These are phyloP conservation scores for Wickerhamiella spandovensis DNA, from an alignment of 805 yeast genomes.

Conservation along the genomic window DNA sequence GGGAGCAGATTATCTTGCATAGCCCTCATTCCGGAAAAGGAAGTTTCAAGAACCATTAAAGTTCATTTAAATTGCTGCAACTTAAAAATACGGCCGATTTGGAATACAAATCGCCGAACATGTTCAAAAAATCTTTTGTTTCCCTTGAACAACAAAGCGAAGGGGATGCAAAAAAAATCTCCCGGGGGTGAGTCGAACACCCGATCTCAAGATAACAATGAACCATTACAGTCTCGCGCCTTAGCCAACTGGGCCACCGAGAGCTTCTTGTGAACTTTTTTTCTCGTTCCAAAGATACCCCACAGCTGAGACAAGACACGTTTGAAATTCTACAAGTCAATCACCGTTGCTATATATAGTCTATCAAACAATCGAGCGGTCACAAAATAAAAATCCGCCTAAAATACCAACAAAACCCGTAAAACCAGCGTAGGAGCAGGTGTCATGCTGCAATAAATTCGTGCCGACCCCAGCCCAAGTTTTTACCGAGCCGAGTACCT, in stretches of 20 bases:
- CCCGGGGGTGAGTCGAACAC: constrained; percentile 26
- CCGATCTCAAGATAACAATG: constrained; percentile 25
- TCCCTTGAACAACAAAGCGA: no score
- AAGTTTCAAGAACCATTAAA: neutral
- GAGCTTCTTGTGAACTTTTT: constrained; percentile 9
- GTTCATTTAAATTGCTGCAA: neutral
- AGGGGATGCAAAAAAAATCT: constrained; percentile 17
- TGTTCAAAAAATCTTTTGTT: no score
- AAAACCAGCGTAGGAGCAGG: neutral
- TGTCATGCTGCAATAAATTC: neutral
- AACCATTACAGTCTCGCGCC: constrained; percentile 27
- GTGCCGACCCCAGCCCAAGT: neutral
- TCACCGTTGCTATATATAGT: no score
- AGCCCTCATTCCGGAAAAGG: neutral
- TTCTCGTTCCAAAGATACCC: neutral
- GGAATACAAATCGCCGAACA: no score
- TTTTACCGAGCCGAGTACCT: neutral
- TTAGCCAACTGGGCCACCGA: constrained; percentile 28
- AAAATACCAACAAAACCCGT: neutral
- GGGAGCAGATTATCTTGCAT: neutral
- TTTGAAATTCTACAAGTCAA: no score
- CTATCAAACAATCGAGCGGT: no score
- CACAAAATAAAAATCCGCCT: no score
- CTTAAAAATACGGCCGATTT: no score
- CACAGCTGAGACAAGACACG: neutral